phyloP scores from a whole-genome alignment of 2,329 filamentous ascomycete species.

The Aspergillus alliaceus region DNA sequence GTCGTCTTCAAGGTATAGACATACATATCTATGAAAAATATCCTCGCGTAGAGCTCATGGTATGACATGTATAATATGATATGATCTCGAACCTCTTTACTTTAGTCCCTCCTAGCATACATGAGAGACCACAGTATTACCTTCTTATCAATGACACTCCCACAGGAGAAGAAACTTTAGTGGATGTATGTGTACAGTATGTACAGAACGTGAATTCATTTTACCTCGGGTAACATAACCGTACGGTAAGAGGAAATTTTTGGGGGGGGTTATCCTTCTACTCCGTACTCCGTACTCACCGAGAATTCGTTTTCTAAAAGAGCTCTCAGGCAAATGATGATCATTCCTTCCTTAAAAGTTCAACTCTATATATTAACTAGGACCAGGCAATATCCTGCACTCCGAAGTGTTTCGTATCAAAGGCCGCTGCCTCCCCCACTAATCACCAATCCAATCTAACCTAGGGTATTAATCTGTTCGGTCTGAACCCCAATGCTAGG shows the following conservation, averaged over 20 bases:
- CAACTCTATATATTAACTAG: constrained; percentile 1
- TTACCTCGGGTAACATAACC: constrained; percentile 3
- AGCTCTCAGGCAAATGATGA: background rate
- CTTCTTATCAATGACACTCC: background rate
- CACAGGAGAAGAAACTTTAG: background rate
- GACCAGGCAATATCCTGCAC: background rate
- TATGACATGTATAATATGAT: background rate
- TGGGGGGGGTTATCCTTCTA: too few species aligned
- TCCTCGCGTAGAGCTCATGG: background rate
- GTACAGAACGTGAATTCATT: background rate
- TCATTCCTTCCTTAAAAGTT: background rate
- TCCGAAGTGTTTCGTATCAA: background rate
- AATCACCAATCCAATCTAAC: too few species aligned
- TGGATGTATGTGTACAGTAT: background rate
- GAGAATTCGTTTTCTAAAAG: background rate
- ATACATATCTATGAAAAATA: background rate
- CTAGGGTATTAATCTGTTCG: background rate
- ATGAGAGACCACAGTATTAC: too few species aligned
- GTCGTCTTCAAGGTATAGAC: too few species aligned
- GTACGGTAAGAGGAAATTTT: constrained; percentile 5
- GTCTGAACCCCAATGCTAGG: background rate
- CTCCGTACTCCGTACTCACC: too few species aligned
- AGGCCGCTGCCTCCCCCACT: background rate
- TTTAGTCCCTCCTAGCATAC: background rate
- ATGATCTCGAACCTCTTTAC: background rate